These are phyloP conservation scores for Coprinellus aureogranulatus DNA, from an alignment of 768 basidiomycete genomes.

Conservation along the genomic window DNA sequence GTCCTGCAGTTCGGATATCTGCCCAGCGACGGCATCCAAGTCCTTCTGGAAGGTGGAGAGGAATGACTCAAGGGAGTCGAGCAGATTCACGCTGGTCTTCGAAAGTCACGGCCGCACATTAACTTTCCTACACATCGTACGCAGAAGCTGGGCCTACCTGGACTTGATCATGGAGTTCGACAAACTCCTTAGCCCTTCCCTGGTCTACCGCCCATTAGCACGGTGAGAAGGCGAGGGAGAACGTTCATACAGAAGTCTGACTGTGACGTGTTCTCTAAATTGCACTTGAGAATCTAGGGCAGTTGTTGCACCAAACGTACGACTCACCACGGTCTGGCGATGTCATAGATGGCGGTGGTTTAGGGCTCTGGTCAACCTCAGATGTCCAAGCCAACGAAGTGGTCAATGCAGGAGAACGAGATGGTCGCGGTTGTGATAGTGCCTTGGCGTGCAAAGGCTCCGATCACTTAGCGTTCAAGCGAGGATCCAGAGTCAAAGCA, in stretches of 20 bases:
- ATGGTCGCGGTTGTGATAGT: too few species aligned
- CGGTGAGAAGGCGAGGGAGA: neutral
- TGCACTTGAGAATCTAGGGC: neutral
- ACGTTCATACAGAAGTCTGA: conserved; percentile 29
- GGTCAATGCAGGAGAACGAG: too few species aligned
- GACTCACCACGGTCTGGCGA: too few species aligned
- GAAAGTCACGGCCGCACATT: conserved; percentile 1
- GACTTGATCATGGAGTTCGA: conserved; percentile 90
- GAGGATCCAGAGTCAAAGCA: neutral
- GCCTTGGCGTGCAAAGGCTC: too few species aligned
- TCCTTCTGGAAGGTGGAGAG: conserved; percentile 95
- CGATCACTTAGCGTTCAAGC: neutral
- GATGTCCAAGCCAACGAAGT: too few species aligned
- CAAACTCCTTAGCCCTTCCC: conserved; percentile 57
- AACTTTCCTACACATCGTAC: neutral
- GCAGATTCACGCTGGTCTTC: conserved; percentile 81
- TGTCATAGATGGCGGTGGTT: too few species aligned
- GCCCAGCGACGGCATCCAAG: conserved; percentile 89
- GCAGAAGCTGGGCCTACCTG: conserved; percentile 47
- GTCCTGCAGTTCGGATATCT: conserved; percentile 91
- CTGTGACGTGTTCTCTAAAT: conserved; percentile 12
- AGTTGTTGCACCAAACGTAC: too few species aligned
- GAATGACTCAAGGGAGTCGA: conserved; percentile 87
- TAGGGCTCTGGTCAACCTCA: too few species aligned
- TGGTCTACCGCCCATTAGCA: conserved; percentile 25